Conservation (phyloP, 805 yeast species). For the Candida silvicultrix region DNA sequence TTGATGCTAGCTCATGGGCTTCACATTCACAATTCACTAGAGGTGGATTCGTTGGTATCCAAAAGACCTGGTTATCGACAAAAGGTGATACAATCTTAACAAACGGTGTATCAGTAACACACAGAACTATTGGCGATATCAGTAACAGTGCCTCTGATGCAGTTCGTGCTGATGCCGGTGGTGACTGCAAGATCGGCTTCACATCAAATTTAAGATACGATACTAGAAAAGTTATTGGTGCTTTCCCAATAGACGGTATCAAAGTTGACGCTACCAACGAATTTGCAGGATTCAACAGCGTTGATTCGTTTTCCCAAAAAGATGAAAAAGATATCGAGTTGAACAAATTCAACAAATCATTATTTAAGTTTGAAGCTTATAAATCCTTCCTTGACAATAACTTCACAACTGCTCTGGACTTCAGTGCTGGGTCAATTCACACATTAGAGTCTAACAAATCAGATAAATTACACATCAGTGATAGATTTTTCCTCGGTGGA, state of each 20-base stretch:
- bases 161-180: slow-evolving; percentile 49
- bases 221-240: slow-evolving; percentile 33
- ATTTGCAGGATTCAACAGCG: slow-evolving; percentile 24
- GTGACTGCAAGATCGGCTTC: slow-evolving; percentile 48
- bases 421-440: slow-evolving; percentile 46
- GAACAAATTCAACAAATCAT: slow-evolving; percentile 16
- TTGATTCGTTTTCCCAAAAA: slow-evolving; percentile 25
- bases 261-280: slow-evolving; percentile 38
- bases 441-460: slow-evolving; percentile 23
- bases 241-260: slow-evolving; percentile 42
- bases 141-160: slow-evolving; percentile 47
- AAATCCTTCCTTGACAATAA: slow-evolving; percentile 37
- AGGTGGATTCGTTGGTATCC: slow-evolving; percentile 43
- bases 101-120: slow-evolving; percentile 54
- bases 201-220: slow-evolving; percentile 35
- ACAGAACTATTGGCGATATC: slow-evolving; percentile 50
- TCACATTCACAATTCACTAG: slow-evolving; percentile 44
- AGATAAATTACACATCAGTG: slow-evolving; percentile 50
- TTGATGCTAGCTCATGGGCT: slow-evolving; percentile 41
- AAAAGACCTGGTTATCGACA: slow-evolving; percentile 26
- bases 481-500: slow-evolving; percentile 73
- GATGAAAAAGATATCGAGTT: slow-evolving; percentile 25
- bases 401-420: slow-evolving; percentile 41
- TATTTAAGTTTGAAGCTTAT: slow-evolving; percentile 17
- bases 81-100: slow-evolving; percentile 24